phyloP scores from a whole-genome alignment of 768 basidiomycete species.

The Galerina marginata region DNA sequence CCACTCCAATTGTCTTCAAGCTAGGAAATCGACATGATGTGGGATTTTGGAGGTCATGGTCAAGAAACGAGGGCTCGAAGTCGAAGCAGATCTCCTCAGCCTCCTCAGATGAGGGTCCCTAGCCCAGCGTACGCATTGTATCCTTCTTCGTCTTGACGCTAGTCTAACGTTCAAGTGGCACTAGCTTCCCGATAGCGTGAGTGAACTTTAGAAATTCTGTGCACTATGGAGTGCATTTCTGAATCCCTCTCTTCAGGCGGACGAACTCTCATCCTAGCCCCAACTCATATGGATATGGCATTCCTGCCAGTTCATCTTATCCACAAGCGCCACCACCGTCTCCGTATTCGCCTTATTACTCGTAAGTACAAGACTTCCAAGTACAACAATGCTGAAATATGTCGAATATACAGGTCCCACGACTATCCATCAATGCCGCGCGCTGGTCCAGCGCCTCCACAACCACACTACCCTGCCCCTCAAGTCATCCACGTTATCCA shows the following conservation, averaged over 20 bases:
- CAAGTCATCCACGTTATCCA: constrained; percentile 30
- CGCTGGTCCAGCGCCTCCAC: constrained; percentile 5
- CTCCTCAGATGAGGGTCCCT: constrained; percentile 30
- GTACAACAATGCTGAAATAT: too few relatives aligned
- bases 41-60: constrained; percentile 36
- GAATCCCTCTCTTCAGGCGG: background rate
- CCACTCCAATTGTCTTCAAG: background rate
- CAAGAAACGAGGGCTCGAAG: constrained; percentile 19
- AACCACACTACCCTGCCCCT: constrained; percentile 3
- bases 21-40: constrained; percentile 41
- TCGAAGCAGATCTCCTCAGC: constrained; percentile 29
- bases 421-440: constrained; percentile 16
- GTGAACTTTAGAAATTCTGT: constrained; percentile 1
- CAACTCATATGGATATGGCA: constrained; percentile 10
- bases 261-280: background rate
- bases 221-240: background rate
- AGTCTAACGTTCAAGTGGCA: background rate
- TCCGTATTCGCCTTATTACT: constrained; percentile 2
- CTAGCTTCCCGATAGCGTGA: constrained; percentile 37
- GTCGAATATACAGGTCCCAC: background rate
- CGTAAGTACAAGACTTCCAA: background rate
- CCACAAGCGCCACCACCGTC: constrained; percentile 10
- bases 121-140: constrained; percentile 32
- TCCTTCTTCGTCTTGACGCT: background rate
- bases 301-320: constrained; percentile 20